Evolutionary conservation across 2,329 filamentous ascomycete genomes (phyloP).

Genomic region (Macrophomina tecta): DNA sequence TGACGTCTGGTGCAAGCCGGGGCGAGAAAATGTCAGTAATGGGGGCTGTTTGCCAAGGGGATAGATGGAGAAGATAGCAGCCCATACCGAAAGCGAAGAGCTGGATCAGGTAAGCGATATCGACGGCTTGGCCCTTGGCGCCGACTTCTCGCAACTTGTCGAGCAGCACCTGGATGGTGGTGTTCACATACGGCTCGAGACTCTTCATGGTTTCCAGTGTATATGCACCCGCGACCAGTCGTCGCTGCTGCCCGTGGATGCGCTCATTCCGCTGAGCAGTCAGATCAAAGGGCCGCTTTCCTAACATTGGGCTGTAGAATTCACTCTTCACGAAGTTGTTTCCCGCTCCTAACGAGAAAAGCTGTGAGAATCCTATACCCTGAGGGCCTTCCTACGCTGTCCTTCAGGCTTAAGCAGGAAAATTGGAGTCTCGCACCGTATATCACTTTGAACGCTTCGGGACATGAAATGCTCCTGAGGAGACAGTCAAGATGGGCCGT

Average conservation of each 20-base stretch:
- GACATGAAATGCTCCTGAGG: not conserved
- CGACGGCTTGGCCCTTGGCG: not conserved
- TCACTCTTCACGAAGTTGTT: not conserved
- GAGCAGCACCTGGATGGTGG: not conserved
- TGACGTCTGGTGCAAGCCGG: not conserved
- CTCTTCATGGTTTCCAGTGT: not conserved
- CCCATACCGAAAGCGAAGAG: slow-evolving; percentile 15
- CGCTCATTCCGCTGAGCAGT: not conserved
- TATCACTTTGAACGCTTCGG: no score
- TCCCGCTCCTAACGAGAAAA: not conserved
- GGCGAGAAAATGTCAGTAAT: no score
- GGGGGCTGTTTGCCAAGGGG: no score
- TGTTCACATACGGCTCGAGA: not conserved
- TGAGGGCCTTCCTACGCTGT: no score
- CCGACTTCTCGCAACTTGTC: not conserved
- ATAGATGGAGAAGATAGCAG: not conserved
- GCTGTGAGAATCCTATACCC: no score
- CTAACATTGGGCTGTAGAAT: not conserved
- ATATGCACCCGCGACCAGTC: not conserved
- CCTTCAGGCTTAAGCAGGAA: no score
- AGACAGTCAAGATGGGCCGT: no score
- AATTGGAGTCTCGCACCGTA: no score
- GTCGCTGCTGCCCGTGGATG: not conserved
- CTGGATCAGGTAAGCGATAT: not conserved
- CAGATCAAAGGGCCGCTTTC: not conserved